phyloP scores from a whole-genome alignment of 228 moss, liverwort and hornwort genomes.

The Sphagnum fallax region DNA sequence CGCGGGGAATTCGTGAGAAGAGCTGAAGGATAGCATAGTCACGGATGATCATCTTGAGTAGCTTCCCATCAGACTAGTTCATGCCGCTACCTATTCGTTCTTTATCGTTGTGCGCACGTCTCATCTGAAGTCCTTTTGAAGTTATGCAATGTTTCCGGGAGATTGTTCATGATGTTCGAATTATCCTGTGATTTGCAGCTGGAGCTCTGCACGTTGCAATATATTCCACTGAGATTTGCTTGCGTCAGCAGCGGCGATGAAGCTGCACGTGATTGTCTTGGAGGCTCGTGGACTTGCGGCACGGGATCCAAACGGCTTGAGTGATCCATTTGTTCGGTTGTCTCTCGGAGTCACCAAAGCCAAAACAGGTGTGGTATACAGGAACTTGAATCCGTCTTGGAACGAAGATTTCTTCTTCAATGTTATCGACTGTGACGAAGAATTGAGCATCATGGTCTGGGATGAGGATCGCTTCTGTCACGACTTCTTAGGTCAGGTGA shows the following conservation, averaged over 20 bases:
- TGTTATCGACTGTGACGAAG: slow-evolving; percentile 55
- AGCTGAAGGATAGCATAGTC: too few relatives aligned
- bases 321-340: slow-evolving; percentile 76
- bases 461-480: slow-evolving; percentile 60
- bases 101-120: too few relatives aligned
- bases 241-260: slow-evolving; percentile 27
- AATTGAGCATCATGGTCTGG: slow-evolving; percentile 66
- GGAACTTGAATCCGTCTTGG: slow-evolving; percentile 72
- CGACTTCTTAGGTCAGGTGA: slow-evolving; percentile 71
- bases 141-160: too few relatives aligned
- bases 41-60: too few relatives aligned
- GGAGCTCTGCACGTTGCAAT: too few relatives aligned
- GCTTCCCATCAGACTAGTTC: too few relatives aligned
- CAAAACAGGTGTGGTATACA: slow-evolving; percentile 54
- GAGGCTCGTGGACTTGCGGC: slow-evolving; percentile 56
- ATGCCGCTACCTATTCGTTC: too few relatives aligned
- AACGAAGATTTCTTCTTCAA: slow-evolving; percentile 83
- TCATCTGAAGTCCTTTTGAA: too few relatives aligned
- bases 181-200: too few relatives aligned
- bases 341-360: slow-evolving; percentile 58
- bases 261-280: slow-evolving; percentile 69
- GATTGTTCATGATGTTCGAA: too few relatives aligned
- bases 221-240: too few relatives aligned
- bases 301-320: slow-evolving; percentile 62
- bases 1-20: too few relatives aligned